Percentiles rank a stretch among this genome's conserved stretches.
Evolutionary conservation across 116 monocot species (phyloP).

Genomic region (Trichopus zeylanicus): DNA sequence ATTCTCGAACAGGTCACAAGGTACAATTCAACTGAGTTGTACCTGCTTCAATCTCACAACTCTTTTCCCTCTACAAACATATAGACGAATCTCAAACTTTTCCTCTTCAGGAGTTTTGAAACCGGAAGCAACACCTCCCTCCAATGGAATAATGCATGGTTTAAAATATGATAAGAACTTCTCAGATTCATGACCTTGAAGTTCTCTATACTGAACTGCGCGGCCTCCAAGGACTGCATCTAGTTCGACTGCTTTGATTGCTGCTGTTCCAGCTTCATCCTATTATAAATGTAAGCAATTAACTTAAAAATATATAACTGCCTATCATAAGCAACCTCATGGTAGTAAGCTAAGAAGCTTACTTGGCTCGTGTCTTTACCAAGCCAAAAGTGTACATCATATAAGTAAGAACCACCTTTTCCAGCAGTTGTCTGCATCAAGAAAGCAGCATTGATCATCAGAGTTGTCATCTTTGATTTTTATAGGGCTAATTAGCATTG

Average conservation of each 20-base stretch:
- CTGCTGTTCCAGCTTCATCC: conserved; percentile 99
- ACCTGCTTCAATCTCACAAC: conserved; percentile 92
- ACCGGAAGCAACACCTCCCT: conserved; percentile 93
- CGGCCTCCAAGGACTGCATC: conserved; percentile 93
- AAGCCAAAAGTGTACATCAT: conserved; percentile 95
- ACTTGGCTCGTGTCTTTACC: conserved; percentile 97
- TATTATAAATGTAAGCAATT: conserved; percentile 11
- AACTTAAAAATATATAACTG: not conserved
- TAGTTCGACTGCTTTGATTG: conserved; percentile 94
- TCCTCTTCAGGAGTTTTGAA: conserved; percentile 73
- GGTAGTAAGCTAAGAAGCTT: too few relatives aligned
- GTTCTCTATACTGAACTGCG: conserved; percentile 92
- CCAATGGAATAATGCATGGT: conserved; percentile 94
- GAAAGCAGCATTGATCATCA: too few relatives aligned
- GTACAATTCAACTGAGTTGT: conserved; percentile 1
- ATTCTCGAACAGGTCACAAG: not conserved
- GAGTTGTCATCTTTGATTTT: too few relatives aligned
- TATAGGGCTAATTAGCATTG: too few relatives aligned
- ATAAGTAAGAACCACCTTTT: conserved; percentile 80
- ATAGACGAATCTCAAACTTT: conserved; percentile 80
- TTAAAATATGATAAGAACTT: conserved; percentile 97
- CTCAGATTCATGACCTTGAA: conserved; percentile 94
- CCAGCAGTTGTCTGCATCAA: conserved; percentile 59
- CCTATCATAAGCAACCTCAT: not conserved
- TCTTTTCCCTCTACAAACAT: conserved; percentile 89